Percentiles rank a stretch among this genome's conserved stretches.
Evolutionary conservation across 2,329 filamentous ascomycete genomes (phyloP).

Genomic region (Cordyceps fumosorosea): DNA sequence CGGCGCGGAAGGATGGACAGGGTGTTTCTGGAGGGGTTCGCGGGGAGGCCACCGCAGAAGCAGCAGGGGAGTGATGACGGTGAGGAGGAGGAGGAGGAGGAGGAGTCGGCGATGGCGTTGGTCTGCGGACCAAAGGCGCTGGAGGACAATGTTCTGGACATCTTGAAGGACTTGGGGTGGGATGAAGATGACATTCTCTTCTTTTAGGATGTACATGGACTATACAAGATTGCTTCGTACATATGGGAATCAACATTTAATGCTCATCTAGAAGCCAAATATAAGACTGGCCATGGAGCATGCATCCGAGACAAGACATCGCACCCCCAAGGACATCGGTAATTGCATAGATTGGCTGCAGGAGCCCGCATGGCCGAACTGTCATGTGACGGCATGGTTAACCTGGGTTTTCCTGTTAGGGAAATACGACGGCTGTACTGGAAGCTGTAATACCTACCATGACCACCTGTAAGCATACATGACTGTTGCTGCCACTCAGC

Average conservation of each 20-base stretch:
- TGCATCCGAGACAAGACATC: too few relatives aligned
- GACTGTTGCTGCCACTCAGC: too few relatives aligned
- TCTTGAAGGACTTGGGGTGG: slow-evolving; percentile 55
- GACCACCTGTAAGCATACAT: too few relatives aligned
- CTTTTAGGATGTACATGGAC: slow-evolving; percentile 44
- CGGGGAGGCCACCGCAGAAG: not conserved
- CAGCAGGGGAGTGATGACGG: too few relatives aligned
- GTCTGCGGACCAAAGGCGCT: slow-evolving; percentile 69
- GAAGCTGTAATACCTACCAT: too few relatives aligned
- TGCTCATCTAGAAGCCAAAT: not conserved
- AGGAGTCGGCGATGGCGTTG: slow-evolving; percentile 46
- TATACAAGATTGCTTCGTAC: not conserved
- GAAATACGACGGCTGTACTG: too few relatives aligned
- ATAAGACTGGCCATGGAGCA: too few relatives aligned
- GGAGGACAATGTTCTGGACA: slow-evolving; percentile 56
- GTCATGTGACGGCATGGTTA: not conserved
- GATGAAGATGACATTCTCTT: slow-evolving; percentile 65
- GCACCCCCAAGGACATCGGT: too few relatives aligned
- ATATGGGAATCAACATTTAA: not conserved
- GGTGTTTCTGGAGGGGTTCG: not conserved
- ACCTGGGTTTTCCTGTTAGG: too few relatives aligned
- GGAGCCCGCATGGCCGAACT: not conserved
- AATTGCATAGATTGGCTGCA: not conserved
- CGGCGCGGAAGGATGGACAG: not conserved
- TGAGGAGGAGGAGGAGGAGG: not conserved